A percentile compares a stretch with the other conserved stretches of the same genome.
These are phyloP conservation scores for Colletotrichum viniferum DNA, from an alignment of 2,329 filamentous ascomycete genomes.

Conservation along the genomic window DNA sequence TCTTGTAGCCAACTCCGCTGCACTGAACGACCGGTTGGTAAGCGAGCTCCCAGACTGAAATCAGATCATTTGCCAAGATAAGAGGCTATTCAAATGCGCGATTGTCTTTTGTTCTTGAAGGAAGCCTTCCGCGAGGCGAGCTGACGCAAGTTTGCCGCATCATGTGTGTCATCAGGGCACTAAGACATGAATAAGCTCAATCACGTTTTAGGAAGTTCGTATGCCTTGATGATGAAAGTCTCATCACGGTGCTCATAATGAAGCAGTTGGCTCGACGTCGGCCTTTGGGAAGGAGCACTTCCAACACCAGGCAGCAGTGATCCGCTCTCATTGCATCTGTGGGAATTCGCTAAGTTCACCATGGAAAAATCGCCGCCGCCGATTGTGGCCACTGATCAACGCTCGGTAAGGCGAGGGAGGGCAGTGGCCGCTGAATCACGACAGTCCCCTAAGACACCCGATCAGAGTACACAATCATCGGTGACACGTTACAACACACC, in stretches of 20 bases:
- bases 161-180: not conserved
- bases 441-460: not conserved
- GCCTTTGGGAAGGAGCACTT: not conserved
- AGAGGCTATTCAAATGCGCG: not conserved
- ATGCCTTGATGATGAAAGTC: not conserved
- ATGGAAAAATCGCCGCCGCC: not conserved
- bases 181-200: not conserved
- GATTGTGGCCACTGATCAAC: not conserved
- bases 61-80: not conserved
- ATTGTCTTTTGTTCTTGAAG: not conserved
- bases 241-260: not conserved
- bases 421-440: not conserved
- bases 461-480: not conserved
- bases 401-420: not conserved
- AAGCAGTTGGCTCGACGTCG: not conserved
- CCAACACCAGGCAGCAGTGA: not conserved
- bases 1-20: not conserved
- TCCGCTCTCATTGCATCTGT: not conserved
- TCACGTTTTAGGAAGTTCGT: not conserved
- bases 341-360: not conserved
- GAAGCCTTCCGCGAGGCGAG: not conserved
- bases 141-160: accelerated
- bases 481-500: not conserved
- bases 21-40: not conserved
- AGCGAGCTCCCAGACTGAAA: not conserved